Conservation (phyloP, 495 filamentous ascomycete genomes). For the Copromyces sp. region DNA sequence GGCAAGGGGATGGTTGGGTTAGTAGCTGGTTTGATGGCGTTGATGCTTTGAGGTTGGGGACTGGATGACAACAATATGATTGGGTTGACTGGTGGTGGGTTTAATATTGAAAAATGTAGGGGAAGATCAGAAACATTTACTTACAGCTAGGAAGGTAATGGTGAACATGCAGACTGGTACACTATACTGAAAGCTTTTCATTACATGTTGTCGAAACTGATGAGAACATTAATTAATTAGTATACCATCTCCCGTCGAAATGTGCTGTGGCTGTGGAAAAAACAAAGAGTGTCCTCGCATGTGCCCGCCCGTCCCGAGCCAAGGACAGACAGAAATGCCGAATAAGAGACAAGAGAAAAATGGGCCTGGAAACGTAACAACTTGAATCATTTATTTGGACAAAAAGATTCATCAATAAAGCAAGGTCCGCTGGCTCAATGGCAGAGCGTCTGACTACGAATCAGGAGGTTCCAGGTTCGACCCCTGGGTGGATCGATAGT, state of each 20-base stretch:
- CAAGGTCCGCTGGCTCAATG: neutral
- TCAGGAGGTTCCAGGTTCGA: neutral
- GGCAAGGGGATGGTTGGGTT: neutral
- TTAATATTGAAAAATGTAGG: neutral
- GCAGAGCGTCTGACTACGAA: neutral
- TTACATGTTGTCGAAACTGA: accelerated
- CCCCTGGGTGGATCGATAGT: neutral
- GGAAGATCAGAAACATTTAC: neutral
- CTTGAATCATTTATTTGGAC: no score
- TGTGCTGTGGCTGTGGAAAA: no score
- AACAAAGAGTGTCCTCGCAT: neutral
- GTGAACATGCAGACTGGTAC: neutral
- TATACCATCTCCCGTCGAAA: accelerated
- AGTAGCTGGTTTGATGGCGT: neutral
- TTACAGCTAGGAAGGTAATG: neutral
- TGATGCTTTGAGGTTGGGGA: neutral
- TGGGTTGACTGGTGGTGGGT: neutral
- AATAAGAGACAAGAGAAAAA: no score
- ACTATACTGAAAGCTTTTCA: neutral
- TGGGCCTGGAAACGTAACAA: no score
- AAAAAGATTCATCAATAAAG: no score
- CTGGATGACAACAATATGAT: no score
- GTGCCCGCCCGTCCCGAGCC: accelerated
- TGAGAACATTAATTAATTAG: neutral
- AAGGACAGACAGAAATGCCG: no score